Conservation (phyloP, 2,329 filamentous ascomycete genomes). For the Botrytis sinoallii region DNA sequence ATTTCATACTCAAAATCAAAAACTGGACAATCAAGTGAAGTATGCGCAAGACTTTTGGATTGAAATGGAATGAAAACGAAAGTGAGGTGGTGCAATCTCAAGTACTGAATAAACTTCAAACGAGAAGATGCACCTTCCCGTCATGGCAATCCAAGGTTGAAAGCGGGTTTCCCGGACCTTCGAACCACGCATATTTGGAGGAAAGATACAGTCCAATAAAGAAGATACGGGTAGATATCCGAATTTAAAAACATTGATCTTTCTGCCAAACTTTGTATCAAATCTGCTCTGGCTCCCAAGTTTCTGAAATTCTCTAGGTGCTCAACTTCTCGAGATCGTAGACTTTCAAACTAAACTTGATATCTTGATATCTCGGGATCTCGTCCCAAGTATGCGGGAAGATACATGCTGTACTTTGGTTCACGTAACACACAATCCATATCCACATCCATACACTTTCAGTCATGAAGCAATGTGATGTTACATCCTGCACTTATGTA, state of each 20-base stretch:
- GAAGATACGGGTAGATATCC: too few species aligned
- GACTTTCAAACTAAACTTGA: neutral
- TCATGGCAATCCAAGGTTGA: neutral
- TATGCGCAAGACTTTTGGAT: neutral
- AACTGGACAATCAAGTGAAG: neutral
- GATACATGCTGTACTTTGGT: neutral
- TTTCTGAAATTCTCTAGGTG: too few species aligned
- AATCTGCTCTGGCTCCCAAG: neutral
- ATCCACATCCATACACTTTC: neutral
- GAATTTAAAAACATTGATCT: neutral
- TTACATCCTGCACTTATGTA: neutral
- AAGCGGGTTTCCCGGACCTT: neutral
- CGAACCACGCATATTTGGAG: too few species aligned
- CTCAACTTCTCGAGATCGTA: neutral
- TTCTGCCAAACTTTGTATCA: neutral
- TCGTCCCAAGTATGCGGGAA: neutral
- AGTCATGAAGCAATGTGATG: neutral
- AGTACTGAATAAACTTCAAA: neutral
- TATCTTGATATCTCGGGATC: neutral
- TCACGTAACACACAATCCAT: neutral
- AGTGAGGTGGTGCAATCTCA: neutral
- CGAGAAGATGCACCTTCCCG: conserved; percentile 10
- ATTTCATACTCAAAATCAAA: neutral
- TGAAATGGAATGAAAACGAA: neutral
- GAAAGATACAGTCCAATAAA: too few species aligned